A percentile compares a stretch with the other conserved stretches of the same genome.
These are phyloP conservation scores for Lactarius psammicola DNA, from an alignment of 768 basidiomycete genomes.

Conservation along the genomic window DNA sequence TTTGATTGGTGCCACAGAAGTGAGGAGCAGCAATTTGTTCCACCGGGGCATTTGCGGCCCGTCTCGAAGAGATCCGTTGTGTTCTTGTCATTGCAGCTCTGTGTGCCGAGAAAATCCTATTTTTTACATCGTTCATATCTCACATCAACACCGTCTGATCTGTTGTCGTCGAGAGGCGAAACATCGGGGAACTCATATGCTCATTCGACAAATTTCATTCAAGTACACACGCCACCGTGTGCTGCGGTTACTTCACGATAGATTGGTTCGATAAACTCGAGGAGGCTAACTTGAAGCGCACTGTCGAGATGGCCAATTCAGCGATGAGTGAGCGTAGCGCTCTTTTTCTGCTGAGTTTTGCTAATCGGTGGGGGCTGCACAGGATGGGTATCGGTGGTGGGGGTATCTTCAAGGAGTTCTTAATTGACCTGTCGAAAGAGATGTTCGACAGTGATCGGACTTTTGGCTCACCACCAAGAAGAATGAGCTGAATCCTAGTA, in stretches of 20 bases:
- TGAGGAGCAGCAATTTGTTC: slow-evolving; percentile 60
- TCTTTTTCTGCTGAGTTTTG: neutral
- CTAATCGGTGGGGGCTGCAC: slow-evolving; percentile 22
- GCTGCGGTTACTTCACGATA: slow-evolving; percentile 77
- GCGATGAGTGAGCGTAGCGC: slow-evolving; percentile 63
- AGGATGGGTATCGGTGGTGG: slow-evolving; percentile 95
- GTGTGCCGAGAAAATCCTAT: slow-evolving; percentile 91
- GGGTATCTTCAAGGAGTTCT: slow-evolving; percentile 96
- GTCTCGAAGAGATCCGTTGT: slow-evolving; percentile 69
- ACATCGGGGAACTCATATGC: slow-evolving; percentile 22
- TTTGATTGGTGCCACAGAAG: slow-evolving; percentile 40
- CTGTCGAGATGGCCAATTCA: slow-evolving; percentile 90
- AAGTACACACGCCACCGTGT: slow-evolving; percentile 47
- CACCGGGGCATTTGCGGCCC: slow-evolving; percentile 32
- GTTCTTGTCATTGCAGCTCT: slow-evolving; percentile 78
- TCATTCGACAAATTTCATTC: slow-evolving; percentile 23
- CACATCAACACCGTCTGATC: slow-evolving; percentile 88
- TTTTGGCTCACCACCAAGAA: slow-evolving; percentile 89
- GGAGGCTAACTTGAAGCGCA: slow-evolving; percentile 73
- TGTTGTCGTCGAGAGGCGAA: slow-evolving; percentile 64
- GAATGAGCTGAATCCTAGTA: slow-evolving; percentile 94
- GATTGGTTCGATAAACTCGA: slow-evolving; percentile 87
- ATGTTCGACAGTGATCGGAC: too few species aligned
- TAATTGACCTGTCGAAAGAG: slow-evolving; percentile 89
- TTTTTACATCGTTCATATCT: slow-evolving; percentile 88